Conservation (phyloP, 2,329 filamentous ascomycete genomes). For the Fusarium torulosum region DNA sequence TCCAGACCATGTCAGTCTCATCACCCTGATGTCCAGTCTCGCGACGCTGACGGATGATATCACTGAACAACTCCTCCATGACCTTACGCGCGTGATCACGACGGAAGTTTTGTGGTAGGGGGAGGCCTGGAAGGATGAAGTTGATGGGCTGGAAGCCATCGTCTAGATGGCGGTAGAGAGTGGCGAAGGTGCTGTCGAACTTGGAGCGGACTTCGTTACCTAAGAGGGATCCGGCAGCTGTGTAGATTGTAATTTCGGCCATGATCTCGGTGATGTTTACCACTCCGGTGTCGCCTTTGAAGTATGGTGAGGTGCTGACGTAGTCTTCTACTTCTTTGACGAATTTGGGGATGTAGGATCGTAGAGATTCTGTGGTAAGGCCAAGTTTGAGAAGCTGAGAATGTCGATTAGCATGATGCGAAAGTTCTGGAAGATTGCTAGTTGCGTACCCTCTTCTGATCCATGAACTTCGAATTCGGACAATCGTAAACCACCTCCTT, state of each 20-base stretch:
- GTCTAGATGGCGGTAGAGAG: conserved; percentile 87
- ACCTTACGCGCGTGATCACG: conserved; percentile 83
- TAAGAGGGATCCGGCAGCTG: conserved; percentile 86
- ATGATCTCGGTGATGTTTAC: conserved; percentile 80
- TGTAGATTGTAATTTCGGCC: conserved; percentile 90
- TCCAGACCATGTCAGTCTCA: conserved; percentile 84
- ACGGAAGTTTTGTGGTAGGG: conserved; percentile 84
- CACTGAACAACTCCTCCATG: conserved; percentile 83
- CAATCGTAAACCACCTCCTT: conserved; percentile 90
- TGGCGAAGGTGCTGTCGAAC: conserved; percentile 83
- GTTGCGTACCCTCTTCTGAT: conserved; percentile 83
- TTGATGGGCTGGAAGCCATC: conserved; percentile 91
- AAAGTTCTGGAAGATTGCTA: too few relatives aligned
- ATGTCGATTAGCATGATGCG: not conserved
- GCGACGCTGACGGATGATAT: conserved; percentile 80
- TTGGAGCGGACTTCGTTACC: conserved; percentile 83
- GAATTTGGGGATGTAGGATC: conserved; percentile 81
- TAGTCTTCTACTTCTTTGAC: conserved; percentile 79
- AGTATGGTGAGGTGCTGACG: conserved; percentile 72
- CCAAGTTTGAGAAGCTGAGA: conserved; percentile 80
- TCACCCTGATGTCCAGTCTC: conserved; percentile 62
- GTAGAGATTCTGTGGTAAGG: conserved; percentile 78
- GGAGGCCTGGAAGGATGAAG: conserved; percentile 88
- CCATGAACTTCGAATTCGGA: conserved; percentile 90
- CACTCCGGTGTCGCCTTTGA: conserved; percentile 75